Base-by-base conservation (phyloP, 2,329 filamentous ascomycete genomes). In the Aspergillus nomiae region DNA sequence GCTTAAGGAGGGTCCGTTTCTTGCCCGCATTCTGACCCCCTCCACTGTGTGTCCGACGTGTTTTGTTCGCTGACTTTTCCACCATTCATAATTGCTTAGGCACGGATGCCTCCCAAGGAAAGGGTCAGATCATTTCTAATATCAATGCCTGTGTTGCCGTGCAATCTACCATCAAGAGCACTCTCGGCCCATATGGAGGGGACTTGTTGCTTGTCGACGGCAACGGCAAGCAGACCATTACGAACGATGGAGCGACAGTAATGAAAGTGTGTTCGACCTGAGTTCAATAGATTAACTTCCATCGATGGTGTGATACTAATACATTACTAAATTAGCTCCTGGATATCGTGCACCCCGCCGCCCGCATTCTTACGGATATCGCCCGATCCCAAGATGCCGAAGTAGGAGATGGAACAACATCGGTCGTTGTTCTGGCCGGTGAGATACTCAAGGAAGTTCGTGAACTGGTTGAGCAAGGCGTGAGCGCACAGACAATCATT, bases 331-430 rank as follows among this genome's bases (percentile, higher is more conserved):
- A 61, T 46, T 74, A 95, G 92, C 91, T 99, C 60, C 91, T 99
- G 77, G 95, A 99, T 78, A 98, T 99, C 74, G 92, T 99, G 66
- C 95, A 99, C 84, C 95, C 95, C 71, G 95, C 95, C 70, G 95
- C 95, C 73, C 90, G 94, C 79, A 95, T 99, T 78, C 91, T 99
- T 75, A 96, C 95, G 79, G 95, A 99, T 78, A 99, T 99, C 76
- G 94, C 95, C 68, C 90, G 95, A 81, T 98, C 94, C 77, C 95
- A 99, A 90, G 95, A 99, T 80, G 95, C 95, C 70, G 95, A 99
- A 85, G 95, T 99, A 63, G 95, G 95, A 73, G 95, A 99, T 77
- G 95, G 95, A 73, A 99, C 95, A 62, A 99, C 95, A 28, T 97
- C 94, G 3, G 95, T 99, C 26, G 95, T 99, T 54, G 94, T 99